phyloP scores from a whole-genome alignment of 2,329 filamentous ascomycete species.

The Blumeria hordei region DNA sequence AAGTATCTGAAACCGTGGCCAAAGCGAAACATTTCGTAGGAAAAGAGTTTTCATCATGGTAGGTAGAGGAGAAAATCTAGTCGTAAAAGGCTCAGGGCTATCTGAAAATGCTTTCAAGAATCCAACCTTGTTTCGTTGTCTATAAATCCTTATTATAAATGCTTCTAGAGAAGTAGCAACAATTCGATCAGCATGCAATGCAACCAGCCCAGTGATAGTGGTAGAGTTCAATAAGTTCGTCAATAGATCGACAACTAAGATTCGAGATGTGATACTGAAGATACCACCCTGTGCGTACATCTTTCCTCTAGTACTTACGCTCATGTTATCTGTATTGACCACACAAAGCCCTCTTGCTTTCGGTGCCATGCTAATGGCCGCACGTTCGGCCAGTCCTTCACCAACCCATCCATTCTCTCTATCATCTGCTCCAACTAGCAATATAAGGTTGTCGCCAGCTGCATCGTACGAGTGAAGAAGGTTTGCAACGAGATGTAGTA shows the following conservation, averaged over 20 bases:
- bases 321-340: slow-evolving; percentile 87
- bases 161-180: slow-evolving; percentile 75
- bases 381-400: slow-evolving; percentile 85
- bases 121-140: slow-evolving; percentile 80
- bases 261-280: slow-evolving; percentile 87
- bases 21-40: slow-evolving; percentile 65
- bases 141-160: slow-evolving; percentile 81
- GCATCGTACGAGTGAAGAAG: slow-evolving; percentile 92
- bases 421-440: slow-evolving; percentile 74
- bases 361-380: slow-evolving; percentile 62
- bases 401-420: slow-evolving; percentile 94
- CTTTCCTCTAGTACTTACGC: slow-evolving; percentile 65
- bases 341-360: slow-evolving; percentile 67
- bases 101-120: slow-evolving; percentile 96
- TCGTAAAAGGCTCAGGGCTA: slow-evolving; percentile 70
- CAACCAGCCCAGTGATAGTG: slow-evolving; percentile 64
- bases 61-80: slow-evolving; percentile 66
- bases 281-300: slow-evolving; percentile 78
- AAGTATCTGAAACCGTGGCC: slow-evolving; percentile 79
- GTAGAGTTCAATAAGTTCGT: slow-evolving; percentile 62
- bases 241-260: slow-evolving; percentile 78
- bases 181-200: slow-evolving; percentile 73
- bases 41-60: slow-evolving; percentile 88
- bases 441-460: slow-evolving; percentile 74
- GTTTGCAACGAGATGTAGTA: slow-evolving; percentile 84